Evolutionary conservation across 805 yeast species (phyloP), one percentile per base, ranked within the genome.

Genomic region (Teunomyces aglyptinius): DNA sequence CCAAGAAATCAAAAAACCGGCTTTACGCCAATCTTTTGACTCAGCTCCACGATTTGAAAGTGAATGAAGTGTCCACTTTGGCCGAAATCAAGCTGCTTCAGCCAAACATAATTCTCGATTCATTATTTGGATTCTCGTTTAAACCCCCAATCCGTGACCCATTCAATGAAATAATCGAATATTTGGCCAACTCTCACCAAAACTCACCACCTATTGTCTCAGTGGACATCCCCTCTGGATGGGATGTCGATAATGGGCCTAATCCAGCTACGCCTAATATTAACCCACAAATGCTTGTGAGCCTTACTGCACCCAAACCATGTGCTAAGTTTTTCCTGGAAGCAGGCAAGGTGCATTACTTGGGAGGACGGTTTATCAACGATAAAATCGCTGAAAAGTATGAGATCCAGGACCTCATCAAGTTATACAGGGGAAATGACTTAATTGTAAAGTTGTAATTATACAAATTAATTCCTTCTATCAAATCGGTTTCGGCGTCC

Each of bases 221-320:
- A 0, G 87, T 94, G 2, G 99, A 94, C 63, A 81, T 92, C 40
- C 99, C 99, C 0, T 86, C 96, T 2, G 96, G 97, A 0, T 94
- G 99, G 99, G 92, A 91, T 59, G 98, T 94, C 8, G 96, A 94
- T 58, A 59, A 76, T 6, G 99, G 99, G 0, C 96, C 94, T 0
- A 22, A 13, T 36, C 65, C 70, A 0, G 57, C 49, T 1, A 66
- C 63, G 1, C 64, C 65, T 15, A 63, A 61, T 20, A 77, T 86
- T 46, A 71, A 71, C 20, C 96, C 97, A 0, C 64, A 76, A 5
- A 81, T 82, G 53, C 71, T 94, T 41, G 83, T 94, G 7, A 86
- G 96, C 43, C 70, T 94, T 41, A 91, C 98, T 0, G 97, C 96
- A 0, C 99, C 99, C 6, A 94, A 94, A 60, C 94, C 95, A 0